Percentiles rank a stretch among this genome's conserved stretches.
Conservation (phyloP, 371 early-diverging fungal species). For the Choanephora cucurbitarum region DNA sequence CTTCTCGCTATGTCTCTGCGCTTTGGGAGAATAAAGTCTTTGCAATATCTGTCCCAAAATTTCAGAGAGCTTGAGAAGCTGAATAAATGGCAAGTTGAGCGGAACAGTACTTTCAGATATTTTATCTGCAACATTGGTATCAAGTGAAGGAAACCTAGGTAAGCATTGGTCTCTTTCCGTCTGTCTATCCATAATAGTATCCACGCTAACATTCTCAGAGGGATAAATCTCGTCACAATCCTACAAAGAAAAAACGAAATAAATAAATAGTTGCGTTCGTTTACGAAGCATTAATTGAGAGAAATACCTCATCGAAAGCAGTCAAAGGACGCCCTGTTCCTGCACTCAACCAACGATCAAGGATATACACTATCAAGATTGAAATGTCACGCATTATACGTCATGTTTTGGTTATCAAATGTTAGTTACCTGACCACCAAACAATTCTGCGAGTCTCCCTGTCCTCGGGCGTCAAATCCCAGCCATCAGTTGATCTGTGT, state of each 20-base stretch:
- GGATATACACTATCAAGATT: conserved; percentile 27
- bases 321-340: conserved; percentile 33
- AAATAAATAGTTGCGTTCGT: too few species aligned
- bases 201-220: conserved; percentile 29
- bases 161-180: conserved; percentile 18
- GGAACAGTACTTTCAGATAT: conserved; percentile 9
- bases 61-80: conserved; percentile 40
- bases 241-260: conserved; percentile 5
- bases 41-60: conserved; percentile 37
- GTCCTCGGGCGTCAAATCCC: conserved; percentile 42
- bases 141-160: conserved; percentile 22
- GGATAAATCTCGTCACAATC: conserved; percentile 39
- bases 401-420: too few species aligned
- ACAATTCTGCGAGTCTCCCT: conserved; percentile 52
- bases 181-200: conserved; percentile 38
- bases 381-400: too few species aligned
- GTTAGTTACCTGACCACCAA: conserved; percentile 43
- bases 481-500: conserved; percentile 43
- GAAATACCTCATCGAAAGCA: conserved; percentile 28
- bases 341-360: conserved; percentile 45
- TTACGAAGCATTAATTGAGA: not conserved
- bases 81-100: conserved; percentile 39
- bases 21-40: conserved; percentile 39
- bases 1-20: conserved; percentile 30
- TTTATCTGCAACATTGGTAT: conserved; percentile 3